A percentile compares a stretch with the other conserved stretches of the same genome.
These are phyloP conservation scores for Ilyonectria mors-panacis DNA, from an alignment of 2,329 filamentous ascomycete genomes.

Conservation along the genomic window DNA sequence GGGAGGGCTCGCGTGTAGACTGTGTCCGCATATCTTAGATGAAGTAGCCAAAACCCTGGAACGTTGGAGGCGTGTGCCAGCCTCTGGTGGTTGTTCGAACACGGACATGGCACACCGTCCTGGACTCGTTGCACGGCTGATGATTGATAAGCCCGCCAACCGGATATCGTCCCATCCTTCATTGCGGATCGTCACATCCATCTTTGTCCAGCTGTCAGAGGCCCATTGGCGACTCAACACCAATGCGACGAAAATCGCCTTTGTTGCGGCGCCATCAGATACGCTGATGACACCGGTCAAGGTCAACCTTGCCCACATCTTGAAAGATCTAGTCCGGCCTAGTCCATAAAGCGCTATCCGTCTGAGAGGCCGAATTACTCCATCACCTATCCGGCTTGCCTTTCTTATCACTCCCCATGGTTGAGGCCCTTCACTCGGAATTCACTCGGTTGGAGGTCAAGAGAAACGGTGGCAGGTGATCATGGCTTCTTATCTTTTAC, in stretches of 20 bases:
- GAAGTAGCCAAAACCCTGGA: slow-evolving; percentile 1
- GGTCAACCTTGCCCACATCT: not conserved
- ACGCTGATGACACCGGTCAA: slow-evolving; percentile 3
- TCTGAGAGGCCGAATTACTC: not conserved
- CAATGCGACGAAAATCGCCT: not conserved
- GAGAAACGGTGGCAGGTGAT: not conserved
- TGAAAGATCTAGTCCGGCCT: not conserved
- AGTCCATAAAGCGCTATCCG: not conserved
- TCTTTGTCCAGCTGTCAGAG: slow-evolving; percentile 5
- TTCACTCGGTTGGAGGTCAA: not conserved
- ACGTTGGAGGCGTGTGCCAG: not conserved
- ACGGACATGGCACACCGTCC: not conserved
- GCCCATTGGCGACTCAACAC: not conserved
- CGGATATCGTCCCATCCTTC: not conserved
- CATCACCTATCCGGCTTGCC: slow-evolving; percentile 10
- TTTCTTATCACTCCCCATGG: not conserved
- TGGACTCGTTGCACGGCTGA: not conserved
- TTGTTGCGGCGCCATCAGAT: not conserved
- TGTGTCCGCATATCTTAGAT: not conserved
- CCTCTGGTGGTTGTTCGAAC: slow-evolving; percentile 1
- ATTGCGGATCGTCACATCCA: not conserved
- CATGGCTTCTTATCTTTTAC: not conserved
- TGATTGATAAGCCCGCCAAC: slow-evolving; percentile 3
- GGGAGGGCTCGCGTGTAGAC: not conserved
- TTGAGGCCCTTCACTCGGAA: slow-evolving; percentile 9